Conservation (phyloP, 1,284 basidiomycete genomes). For the Naganishia albida region DNA sequence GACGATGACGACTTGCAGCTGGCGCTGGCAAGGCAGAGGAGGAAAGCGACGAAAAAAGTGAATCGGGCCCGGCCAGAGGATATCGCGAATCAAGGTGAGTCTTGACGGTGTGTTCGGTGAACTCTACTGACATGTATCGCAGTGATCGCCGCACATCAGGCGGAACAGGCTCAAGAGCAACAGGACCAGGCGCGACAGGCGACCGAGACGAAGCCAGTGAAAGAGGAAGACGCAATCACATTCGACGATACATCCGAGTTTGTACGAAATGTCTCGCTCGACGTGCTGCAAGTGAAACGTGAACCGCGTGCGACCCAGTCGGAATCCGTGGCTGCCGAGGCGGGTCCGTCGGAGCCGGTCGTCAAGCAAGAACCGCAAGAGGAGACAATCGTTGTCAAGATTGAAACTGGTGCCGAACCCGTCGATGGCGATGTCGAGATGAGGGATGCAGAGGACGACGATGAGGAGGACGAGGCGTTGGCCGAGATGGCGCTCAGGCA, state of each 20-base stretch:
- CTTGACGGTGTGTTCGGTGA: slow-evolving; percentile 36
- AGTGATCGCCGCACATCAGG: slow-evolving; percentile 48
- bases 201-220: slow-evolving; percentile 55
- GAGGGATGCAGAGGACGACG: slow-evolving; percentile 40
- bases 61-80: slow-evolving; percentile 82
- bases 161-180: slow-evolving; percentile 41
- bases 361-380: slow-evolving; percentile 52
- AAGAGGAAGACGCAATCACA: slow-evolving; percentile 65
- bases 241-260: slow-evolving; percentile 99
- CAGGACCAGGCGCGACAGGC: slow-evolving; percentile 52
- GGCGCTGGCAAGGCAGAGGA: slow-evolving; percentile 79
- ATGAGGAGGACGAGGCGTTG: slow-evolving; percentile 62
- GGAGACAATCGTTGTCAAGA: slow-evolving; percentile 51
- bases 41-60: slow-evolving; percentile 71
- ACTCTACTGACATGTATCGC: slow-evolving; percentile 46
- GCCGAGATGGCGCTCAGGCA: slow-evolving; percentile 54
- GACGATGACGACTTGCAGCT: slow-evolving; percentile 98
- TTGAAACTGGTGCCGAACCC: slow-evolving; percentile 52
- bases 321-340: slow-evolving; percentile 35
- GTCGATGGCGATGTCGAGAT: slow-evolving; percentile 51
- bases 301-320: slow-evolving; percentile 39
- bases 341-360: slow-evolving; percentile 54
- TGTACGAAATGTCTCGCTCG: slow-evolving; percentile 76
- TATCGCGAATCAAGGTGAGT: slow-evolving; percentile 63
- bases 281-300: slow-evolving; percentile 50